A percentile compares a stretch with the other conserved stretches of the same genome.
Conservation (phyloP, 75 land plant genomes). For the Azolla pinnata region DNA sequence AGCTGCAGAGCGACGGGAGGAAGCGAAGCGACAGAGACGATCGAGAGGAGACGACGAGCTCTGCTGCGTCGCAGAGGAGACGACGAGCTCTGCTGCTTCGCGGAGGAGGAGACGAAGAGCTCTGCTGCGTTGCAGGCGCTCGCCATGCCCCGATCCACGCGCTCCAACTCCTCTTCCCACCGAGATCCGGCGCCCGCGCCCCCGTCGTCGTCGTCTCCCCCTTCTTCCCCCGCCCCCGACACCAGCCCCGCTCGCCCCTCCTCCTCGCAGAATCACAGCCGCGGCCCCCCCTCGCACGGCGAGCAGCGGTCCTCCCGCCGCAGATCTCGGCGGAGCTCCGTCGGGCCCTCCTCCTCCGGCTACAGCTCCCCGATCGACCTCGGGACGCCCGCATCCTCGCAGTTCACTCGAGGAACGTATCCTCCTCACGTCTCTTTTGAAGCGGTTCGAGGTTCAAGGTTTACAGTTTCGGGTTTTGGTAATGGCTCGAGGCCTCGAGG, state of each 20-base stretch:
- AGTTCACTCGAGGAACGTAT: slow-evolving; percentile 30
- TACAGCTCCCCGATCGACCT: slow-evolving; percentile 22
- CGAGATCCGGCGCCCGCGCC: not conserved
- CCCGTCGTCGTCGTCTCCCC: slow-evolving; percentile 3
- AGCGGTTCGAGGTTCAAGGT: too few species aligned
- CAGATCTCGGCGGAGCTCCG: slow-evolving; percentile 18
- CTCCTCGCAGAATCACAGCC: slow-evolving; percentile 4
- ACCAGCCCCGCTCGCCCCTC: slow-evolving; percentile 10
- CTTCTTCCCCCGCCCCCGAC: slow-evolving; percentile 14
- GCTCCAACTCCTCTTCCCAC: slow-evolving; percentile 1
- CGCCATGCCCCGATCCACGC: not conserved
- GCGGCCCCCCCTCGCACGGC: slow-evolving; percentile 3
- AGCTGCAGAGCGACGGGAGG: too few species aligned
- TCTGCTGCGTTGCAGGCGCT: too few species aligned
- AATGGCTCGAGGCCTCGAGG: too few species aligned
- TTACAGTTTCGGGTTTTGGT: too few species aligned
- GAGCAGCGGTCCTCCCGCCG: not conserved
- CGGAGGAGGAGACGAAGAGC: too few species aligned
- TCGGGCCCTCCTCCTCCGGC: slow-evolving; percentile 13
- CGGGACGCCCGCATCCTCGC: slow-evolving; percentile 20
- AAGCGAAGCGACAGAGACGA: too few species aligned
- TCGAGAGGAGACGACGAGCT: too few species aligned
- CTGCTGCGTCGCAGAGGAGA: too few species aligned
- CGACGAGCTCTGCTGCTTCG: too few species aligned
- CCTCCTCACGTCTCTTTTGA: too few species aligned